Evolutionary conservation across 257 asterid species (phyloP).

Genomic region (Jasminum sambac): DNA sequence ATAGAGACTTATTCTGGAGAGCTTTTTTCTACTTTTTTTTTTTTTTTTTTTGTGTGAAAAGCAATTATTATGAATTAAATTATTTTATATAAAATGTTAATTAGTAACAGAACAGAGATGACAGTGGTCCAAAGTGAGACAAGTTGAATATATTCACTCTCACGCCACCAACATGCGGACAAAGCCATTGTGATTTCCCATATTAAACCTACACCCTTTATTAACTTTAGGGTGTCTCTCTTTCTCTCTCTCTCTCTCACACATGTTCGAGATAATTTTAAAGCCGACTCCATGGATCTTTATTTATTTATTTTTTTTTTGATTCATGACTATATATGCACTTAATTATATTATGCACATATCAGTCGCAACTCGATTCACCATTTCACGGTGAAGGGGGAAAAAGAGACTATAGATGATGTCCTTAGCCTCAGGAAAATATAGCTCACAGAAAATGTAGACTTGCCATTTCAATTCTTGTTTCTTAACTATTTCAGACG

Average conservation of each 20-base stretch:
- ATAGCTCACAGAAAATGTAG: neutral
- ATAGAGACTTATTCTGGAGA: neutral
- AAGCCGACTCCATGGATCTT: neutral
- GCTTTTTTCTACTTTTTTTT: neutral
- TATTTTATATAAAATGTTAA: neutral
- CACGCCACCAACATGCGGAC: slow-evolving; percentile 51
- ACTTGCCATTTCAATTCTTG: too few relatives aligned
- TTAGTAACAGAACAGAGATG: slow-evolving; percentile 28
- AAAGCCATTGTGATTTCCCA: slow-evolving; percentile 31
- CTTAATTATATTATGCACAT: neutral
- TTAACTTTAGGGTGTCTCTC: slow-evolving; percentile 19
- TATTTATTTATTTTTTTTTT: neutral
- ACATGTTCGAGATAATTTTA: neutral
- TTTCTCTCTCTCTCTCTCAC: neutral
- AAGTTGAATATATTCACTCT: slow-evolving; percentile 55
- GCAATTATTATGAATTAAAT: neutral
- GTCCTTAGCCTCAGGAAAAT: neutral
- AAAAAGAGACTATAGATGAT: neutral
- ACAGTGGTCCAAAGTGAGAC: slow-evolving; percentile 69
- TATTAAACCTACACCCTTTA: slow-evolving; percentile 33
- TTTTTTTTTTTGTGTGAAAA: neutral
- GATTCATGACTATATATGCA: neutral
- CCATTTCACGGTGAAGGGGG: too few relatives aligned
- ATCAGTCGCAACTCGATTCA: neutral
- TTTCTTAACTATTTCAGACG: too few relatives aligned